Base-by-base conservation (phyloP, 768 basidiomycete species). In the Phylloporus scabripes region DNA sequence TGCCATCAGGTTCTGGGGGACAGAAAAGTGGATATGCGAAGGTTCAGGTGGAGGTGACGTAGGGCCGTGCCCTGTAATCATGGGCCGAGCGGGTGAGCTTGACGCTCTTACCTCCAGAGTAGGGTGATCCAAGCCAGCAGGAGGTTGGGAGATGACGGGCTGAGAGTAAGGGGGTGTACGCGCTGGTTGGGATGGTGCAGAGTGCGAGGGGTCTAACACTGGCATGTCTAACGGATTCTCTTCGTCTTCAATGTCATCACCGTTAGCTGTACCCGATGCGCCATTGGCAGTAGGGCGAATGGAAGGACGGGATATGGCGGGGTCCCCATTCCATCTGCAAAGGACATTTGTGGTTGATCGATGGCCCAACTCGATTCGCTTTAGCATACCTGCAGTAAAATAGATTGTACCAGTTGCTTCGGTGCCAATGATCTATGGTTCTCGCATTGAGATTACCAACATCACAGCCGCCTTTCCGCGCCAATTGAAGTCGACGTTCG, bases 371-470 rank as follows among this genome's bases (percentile, higher is more conserved):
- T 41, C 10, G 43, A 38, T 21, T 39, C 34, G 28, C 34, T 17
- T 21, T 46, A 31, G 50, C 70, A 18, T 53, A 84, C 83, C 87
- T 75, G 57, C 74, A 73, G 64, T 81, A 81, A 64, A 90, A 90
- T 20, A 87, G 70, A 10, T 74, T 74, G 59, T 87, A 90, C 87
- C 87, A 89, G 14, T 85, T 85, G 29, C 76, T 74, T 48, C 79
- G 76, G 57, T 85, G 83, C 87, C 87, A 90, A 50, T 87, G 83
- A 57, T 89, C 87, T 50, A 90, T 77, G 3, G 82, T 83, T 51
- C 85, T 76, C 17, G 85, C 79, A 37, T 75, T 83, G 46, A 90
- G 74, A 57, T 83, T 88, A 7, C 84, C 87, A 12, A 88, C 79
- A 52, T 87, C 84, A 51, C 79, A 80, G 5, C 79, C 80, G 21